Evolutionary conservation across 2,329 filamentous ascomycete species (phyloP).

Genomic region (Ramularia endophylla): DNA sequence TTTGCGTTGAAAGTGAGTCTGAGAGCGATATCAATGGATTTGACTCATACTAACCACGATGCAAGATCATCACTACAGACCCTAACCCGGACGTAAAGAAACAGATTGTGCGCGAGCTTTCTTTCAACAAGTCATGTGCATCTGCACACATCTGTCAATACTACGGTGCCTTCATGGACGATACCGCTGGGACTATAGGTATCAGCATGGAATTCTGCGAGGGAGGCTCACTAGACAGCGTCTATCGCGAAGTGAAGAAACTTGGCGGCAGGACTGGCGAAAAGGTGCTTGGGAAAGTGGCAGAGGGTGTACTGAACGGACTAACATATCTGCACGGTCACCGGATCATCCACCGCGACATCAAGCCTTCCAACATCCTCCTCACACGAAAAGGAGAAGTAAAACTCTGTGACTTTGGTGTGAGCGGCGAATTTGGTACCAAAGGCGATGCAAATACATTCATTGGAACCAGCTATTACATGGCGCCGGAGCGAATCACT

Average conservation of each 20-base stretch:
- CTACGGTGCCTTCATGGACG: slow-evolving; percentile 94
- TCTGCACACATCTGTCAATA: slow-evolving; percentile 96
- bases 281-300: slow-evolving; percentile 94
- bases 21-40: slow-evolving; percentile 1
- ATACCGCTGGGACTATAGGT: slow-evolving; percentile 91
- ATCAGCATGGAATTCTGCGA: slow-evolving; percentile 99
- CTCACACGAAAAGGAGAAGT: slow-evolving; percentile 88
- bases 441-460: slow-evolving; percentile 99
- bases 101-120: slow-evolving; percentile 91
- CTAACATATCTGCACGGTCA: slow-evolving; percentile 91
- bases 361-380: slow-evolving; percentile 96
- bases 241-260: slow-evolving; percentile 96
- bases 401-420: slow-evolving; percentile 97
- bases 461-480: slow-evolving; percentile 98
- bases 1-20: slow-evolving; percentile 84
- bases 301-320: slow-evolving; percentile 88
- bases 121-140: slow-evolving; percentile 96
- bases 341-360: slow-evolving; percentile 98
- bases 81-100: slow-evolving; percentile 98
- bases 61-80: slow-evolving; percentile 92
- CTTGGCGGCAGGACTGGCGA: slow-evolving; percentile 91
- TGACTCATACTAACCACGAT: background rate
- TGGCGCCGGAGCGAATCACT: slow-evolving; percentile 97
- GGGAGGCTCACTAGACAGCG: slow-evolving; percentile 89
- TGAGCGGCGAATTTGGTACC: slow-evolving; percentile 95